These are phyloP conservation scores for Mycena chlorophos DNA, from an alignment of 768 basidiomycete genomes.

Conservation along the genomic window DNA sequence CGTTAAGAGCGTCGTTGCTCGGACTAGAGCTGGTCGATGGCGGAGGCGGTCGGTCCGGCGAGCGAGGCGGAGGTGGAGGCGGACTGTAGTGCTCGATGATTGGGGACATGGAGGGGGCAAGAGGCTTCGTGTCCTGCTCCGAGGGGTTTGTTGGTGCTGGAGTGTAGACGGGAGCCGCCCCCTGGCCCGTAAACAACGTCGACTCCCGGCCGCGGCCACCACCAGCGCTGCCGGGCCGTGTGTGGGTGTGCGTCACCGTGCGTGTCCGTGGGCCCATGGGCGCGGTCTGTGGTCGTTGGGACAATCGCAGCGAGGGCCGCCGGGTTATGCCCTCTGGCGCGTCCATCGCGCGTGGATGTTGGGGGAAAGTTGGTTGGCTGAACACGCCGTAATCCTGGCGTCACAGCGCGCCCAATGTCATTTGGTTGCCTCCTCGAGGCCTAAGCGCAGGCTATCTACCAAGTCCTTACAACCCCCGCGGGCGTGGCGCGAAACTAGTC, in stretches of 20 bases:
- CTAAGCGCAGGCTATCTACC: neutral
- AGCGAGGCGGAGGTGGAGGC: neutral
- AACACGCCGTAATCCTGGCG: no score
- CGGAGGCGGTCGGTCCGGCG: neutral
- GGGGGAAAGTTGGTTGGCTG: slow-evolving; percentile 5
- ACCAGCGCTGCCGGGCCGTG: no score
- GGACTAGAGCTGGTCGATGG: neutral
- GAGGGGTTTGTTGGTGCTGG: neutral
- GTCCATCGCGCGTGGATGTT: slow-evolving; percentile 13
- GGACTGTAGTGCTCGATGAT: neutral
- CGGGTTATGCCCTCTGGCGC: slow-evolving; percentile 3
- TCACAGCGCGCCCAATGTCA: neutral
- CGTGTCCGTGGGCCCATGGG: slow-evolving; percentile 18
- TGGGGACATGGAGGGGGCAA: no score
- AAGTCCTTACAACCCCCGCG: neutral
- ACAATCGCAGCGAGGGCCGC: slow-evolving; percentile 11
- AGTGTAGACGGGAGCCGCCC: neutral
- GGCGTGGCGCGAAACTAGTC: neutral
- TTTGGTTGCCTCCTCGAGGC: slow-evolving; percentile 1
- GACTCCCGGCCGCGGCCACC: neutral
- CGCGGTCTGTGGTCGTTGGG: slow-evolving; percentile 12
- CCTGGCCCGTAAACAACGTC: neutral
- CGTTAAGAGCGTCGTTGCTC: slow-evolving; percentile 9
- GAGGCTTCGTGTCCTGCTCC: no score
- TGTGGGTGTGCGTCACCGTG: slow-evolving; percentile 5